Evolutionary conservation across 106 monocot species (phyloP).

Genomic region (Phalaenopsis equestris): DNA sequence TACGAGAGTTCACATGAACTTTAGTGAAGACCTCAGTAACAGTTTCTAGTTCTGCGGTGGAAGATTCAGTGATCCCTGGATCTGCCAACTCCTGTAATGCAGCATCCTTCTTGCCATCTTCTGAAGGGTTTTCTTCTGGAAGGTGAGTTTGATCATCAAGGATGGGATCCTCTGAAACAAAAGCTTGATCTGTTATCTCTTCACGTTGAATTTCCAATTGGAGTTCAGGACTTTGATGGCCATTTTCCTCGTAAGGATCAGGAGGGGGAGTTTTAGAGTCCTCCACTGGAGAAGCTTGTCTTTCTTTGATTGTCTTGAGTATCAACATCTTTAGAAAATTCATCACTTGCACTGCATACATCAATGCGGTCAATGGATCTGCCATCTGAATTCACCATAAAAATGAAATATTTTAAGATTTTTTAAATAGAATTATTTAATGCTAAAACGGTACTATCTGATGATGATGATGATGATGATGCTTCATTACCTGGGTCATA

Average conservation of each 20-base stretch:
- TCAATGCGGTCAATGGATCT: slow-evolving; percentile 89
- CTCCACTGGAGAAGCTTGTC: slow-evolving; percentile 35
- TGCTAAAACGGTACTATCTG: background rate
- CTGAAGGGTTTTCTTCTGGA: slow-evolving; percentile 16
- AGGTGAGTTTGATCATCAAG: background rate
- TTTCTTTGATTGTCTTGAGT: slow-evolving; percentile 49
- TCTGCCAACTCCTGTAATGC: background rate
- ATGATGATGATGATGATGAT: background rate
- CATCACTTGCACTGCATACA: slow-evolving; percentile 97
- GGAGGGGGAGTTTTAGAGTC: slow-evolving; percentile 14
- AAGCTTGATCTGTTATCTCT: slow-evolving; percentile 24
- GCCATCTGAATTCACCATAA: slow-evolving; percentile 45
- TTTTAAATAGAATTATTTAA: background rate
- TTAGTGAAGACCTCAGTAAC: slow-evolving; percentile 4
- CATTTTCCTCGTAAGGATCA: slow-evolving; percentile 50
- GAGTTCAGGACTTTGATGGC: slow-evolving; percentile 32
- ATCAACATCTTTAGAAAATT: slow-evolving; percentile 86
- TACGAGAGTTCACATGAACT: slow-evolving; percentile 8
- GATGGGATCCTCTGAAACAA: slow-evolving; percentile 18
- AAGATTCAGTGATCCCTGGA: slow-evolving; percentile 9
- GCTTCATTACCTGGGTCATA: slow-evolving; percentile 58
- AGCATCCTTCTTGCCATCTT: background rate
- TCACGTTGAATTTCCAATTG: slow-evolving; percentile 13
- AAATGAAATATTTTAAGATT: background rate
- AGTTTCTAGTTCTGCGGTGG: slow-evolving; percentile 9